These are phyloP conservation scores for Debaryomyces sp. DNA, from an alignment of 1,139 yeast species.

Conservation along the genomic window DNA sequence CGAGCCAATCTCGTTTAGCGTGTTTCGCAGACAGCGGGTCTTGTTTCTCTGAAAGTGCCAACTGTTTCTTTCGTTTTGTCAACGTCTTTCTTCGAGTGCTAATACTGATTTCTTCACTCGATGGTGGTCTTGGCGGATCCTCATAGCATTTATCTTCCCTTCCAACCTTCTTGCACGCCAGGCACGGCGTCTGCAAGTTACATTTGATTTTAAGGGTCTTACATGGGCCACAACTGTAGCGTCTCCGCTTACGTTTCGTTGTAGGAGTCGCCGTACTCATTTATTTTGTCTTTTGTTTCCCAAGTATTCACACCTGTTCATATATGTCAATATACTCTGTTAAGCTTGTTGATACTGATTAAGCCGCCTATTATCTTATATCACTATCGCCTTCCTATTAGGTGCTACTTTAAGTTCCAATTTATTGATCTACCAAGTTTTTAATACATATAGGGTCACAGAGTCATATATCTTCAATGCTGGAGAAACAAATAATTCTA, in stretches of 20 bases:
- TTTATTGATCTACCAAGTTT: not conserved
- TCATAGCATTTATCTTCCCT: constrained; percentile 39
- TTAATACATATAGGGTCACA: not conserved
- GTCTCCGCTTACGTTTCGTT: constrained; percentile 42
- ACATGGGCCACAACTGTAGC: constrained; percentile 62
- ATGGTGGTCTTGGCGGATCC: constrained; percentile 53
- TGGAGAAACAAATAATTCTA: not conserved
- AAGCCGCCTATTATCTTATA: not conserved
- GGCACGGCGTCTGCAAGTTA: constrained; percentile 52
- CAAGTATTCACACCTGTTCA: not conserved
- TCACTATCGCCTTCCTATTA: not conserved
- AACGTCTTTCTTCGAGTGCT: constrained; percentile 6
- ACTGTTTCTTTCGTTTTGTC: constrained; percentile 21
- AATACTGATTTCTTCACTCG: constrained; percentile 26
- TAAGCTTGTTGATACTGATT: not conserved
- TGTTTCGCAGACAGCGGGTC: not conserved
- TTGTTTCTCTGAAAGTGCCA: not conserved
- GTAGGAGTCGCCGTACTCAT: not conserved
- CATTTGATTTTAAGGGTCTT: constrained; percentile 55
- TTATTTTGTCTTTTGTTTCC: not conserved
- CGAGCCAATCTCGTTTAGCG: not conserved
- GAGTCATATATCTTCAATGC: not conserved
- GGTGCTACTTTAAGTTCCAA: not conserved
- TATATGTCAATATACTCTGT: not conserved
- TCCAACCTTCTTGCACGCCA: constrained; percentile 48